Base-by-base conservation (phyloP, 2,329 filamentous ascomycete genomes). In the Ceratocystis eucalypticola region DNA sequence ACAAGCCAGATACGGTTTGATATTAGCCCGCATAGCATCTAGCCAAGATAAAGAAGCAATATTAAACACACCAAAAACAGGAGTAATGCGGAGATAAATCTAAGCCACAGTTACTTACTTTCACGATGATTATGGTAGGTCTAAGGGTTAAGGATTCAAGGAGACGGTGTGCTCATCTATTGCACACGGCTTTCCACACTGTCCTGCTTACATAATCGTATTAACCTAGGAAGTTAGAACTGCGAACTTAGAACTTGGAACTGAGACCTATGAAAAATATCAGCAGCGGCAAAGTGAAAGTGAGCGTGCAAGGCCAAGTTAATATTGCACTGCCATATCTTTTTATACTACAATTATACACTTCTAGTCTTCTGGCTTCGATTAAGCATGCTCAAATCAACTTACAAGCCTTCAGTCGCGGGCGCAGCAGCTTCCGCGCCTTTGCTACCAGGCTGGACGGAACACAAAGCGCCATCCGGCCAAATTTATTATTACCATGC, bases 401-500 rank as follows among this genome's bases (percentile, higher is more conserved):
- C 89, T n/a, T 85, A 92, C 75, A 84, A 83, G 68, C 80, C 84
- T 25, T 80, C 82, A 8, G 71, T 76, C 61, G 73, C 75, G 66
- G 68, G 76, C 6, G 70, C 71, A 20, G 73, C 77, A 8, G 63
- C 57, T 5, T 61, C 50, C 46, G 79, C 83, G 59, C 84, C 88
- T 45, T 79, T 96, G 0, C 87, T 86, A 33, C 80, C 86, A 55
- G 91, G 90, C 69, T 96, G 92, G 92, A 90, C 88, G n/a, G 89
- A 96, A 75, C 91, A 96, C 77, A 92, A 87, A 76, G 91, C 92
- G 64, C 92, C 91, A 5, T 87, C 88, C 63, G 91, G 91, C 3
- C 91, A 96, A 75, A 81, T 82, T 33, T 96, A 96, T 77, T 96
- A 92, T 76, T 94, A 95, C 78, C 88, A 96, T 77, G 80, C 85